These are phyloP conservation scores for Tylopilus felleus DNA, from an alignment of 768 basidiomycete genomes.

Conservation along the genomic window DNA sequence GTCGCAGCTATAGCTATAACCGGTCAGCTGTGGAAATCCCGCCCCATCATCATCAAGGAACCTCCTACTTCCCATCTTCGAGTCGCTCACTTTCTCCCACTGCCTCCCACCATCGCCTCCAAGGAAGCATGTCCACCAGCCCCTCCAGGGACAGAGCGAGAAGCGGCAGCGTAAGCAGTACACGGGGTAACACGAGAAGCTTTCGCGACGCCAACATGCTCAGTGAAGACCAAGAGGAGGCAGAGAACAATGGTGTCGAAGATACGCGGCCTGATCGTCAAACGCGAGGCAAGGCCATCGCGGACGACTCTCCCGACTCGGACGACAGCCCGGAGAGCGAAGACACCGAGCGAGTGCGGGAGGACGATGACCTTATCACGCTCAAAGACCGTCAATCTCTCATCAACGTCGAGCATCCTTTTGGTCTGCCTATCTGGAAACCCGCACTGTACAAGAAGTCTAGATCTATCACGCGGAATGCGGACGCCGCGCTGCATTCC, in stretches of 20 bases:
- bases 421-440: constrained; percentile 99
- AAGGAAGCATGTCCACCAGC: constrained; percentile 50
- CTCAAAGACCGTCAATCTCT: constrained; percentile 95
- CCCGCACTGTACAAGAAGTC: constrained; percentile 98
- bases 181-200: constrained; percentile 44
- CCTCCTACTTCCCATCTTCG: constrained; percentile 55
- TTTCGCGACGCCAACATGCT: constrained; percentile 42
- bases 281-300: constrained; percentile 41
- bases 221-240: constrained; percentile 54
- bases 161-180: constrained; percentile 63
- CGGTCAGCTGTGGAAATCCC: constrained; percentile 59
- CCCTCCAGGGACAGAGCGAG: constrained; percentile 49
- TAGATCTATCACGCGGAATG: constrained; percentile 92
- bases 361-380: constrained; percentile 85
- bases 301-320: constrained; percentile 39
- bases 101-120: constrained; percentile 37
- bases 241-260: constrained; percentile 31
- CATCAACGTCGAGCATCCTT: constrained; percentile 98
- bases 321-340: constrained; percentile 40
- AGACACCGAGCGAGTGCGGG: constrained; percentile 18
- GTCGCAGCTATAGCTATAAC: constrained; percentile 52
- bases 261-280: constrained; percentile 22
- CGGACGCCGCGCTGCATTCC: constrained; percentile 90
- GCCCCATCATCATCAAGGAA: constrained; percentile 60
- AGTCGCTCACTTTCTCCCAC: constrained; percentile 45